Base-by-base conservation (phyloP, 2,329 filamentous ascomycete genomes). In the Ramichloridium luteum region DNA sequence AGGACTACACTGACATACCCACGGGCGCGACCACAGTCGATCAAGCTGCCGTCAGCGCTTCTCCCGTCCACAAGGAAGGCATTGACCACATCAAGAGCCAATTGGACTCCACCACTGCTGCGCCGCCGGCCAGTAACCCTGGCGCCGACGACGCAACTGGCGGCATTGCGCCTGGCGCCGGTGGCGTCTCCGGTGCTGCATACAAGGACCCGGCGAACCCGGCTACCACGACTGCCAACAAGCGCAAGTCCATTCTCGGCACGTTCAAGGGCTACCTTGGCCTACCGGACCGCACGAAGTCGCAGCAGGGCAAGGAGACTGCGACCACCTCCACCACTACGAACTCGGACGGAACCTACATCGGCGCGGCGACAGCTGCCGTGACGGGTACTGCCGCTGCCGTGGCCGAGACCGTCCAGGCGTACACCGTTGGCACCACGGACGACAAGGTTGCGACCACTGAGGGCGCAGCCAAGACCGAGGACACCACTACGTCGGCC, bases 191-290 rank as follows among this genome's bases (percentile, higher is more conserved):
- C 34, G 30, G 32, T 12, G 27, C 39, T 23, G 44, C 44, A 4
- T 32, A 39, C 15, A 31, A 43, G n/a, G 32, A 33, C 5, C 36
- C 38, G 12, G 15, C 31, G 9, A 40, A 27, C 28, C 26, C 17
- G 3, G 10, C 15, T 5, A 15, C 29, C 5, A 31, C 17, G 13
- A 23, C 29, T 4, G 18, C 12, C 17, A 20, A 16, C 25, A 30
- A 38, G 15, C 28, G 18, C 5, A 29, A 36, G 23, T 34, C 40
- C 30, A 28, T 49, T 16, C 31, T 48, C 18, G 38, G 36, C 14
- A 45, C 42, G 1, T 37, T 50, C 14, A 42, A 41, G 32, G 31
- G 30, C 23, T 43, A 45, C 14, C 36, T 50, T 17, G 44, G 45
- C 4, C 14, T 44, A 9, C 37, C 42, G 14, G 30, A 30, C 18